phyloP scores from a whole-genome alignment of 495 filamentous ascomycete genomes.

The Monascus purpureus region DNA sequence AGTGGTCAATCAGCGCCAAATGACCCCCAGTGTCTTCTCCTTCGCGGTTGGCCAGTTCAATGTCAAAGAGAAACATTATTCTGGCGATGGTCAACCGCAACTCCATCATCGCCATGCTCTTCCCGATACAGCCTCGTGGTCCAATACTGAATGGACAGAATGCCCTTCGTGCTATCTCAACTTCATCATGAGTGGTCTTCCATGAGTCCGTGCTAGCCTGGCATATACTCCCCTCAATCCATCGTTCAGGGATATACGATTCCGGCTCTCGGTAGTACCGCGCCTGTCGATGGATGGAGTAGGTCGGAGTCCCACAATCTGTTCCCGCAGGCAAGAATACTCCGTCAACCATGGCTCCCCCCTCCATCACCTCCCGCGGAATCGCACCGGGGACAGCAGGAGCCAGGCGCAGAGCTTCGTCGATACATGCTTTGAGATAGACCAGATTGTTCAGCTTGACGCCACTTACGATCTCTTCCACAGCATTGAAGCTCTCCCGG shows the following conservation, averaged over 20 bases:
- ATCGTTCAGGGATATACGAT: constrained; percentile 37
- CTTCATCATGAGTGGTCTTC: constrained; percentile 20
- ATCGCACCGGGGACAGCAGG: constrained; percentile 45
- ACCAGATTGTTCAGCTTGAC: constrained; percentile 21
- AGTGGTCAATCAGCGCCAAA: constrained; percentile 33
- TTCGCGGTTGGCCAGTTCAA: constrained; percentile 23
- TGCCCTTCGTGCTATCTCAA: constrained; percentile 27
- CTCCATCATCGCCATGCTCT: constrained; percentile 43
- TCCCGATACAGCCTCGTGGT: constrained; percentile 42
- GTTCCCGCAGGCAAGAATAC: constrained; percentile 37
- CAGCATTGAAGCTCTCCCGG: constrained; percentile 32
- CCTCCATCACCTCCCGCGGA: constrained; percentile 38
- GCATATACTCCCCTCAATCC: constrained; percentile 32
- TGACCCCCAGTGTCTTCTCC: constrained; percentile 29
- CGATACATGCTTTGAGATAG: constrained; percentile 40
- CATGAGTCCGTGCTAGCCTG: constrained; percentile 9
- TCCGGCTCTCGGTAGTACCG: constrained; percentile 39
- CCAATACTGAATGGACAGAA: constrained; percentile 47
- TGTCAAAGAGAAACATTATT: constrained; percentile 32
- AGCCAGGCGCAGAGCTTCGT: constrained; percentile 51
- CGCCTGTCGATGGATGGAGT: constrained; percentile 42
- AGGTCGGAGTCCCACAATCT: constrained; percentile 37
- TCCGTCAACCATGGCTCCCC: constrained; percentile 39
- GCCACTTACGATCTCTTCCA: constrained; percentile 33
- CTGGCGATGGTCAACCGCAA: constrained; percentile 36